These are phyloP conservation scores for Penicillium pulvis DNA, from an alignment of 495 filamentous ascomycete genomes.

Conservation along the genomic window DNA sequence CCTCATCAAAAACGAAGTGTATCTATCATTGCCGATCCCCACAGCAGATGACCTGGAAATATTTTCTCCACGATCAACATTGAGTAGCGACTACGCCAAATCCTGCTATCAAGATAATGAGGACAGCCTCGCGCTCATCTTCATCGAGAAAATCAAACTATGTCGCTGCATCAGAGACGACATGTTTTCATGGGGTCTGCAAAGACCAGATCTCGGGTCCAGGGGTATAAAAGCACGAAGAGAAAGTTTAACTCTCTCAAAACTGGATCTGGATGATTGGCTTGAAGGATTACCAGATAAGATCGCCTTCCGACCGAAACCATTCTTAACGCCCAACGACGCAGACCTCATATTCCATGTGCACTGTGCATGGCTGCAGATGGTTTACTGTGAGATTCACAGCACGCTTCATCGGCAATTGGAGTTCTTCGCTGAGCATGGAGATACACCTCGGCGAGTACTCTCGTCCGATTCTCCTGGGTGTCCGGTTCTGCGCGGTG, in stretches of 20 bases:
- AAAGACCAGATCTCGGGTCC: neutral
- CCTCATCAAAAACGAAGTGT: slow-evolving; percentile 19
- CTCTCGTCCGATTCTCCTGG: neutral
- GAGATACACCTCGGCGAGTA: neutral
- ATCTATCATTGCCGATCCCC: slow-evolving; percentile 3
- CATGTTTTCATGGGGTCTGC: slow-evolving; percentile 9
- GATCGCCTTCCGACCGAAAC: slow-evolving; percentile 9
- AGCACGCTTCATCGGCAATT: slow-evolving; percentile 15
- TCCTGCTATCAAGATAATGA: slow-evolving; percentile 5
- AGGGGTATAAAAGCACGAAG: neutral
- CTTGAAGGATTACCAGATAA: slow-evolving; percentile 4
- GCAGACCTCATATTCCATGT: slow-evolving; percentile 10
- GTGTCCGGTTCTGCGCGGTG: neutral
- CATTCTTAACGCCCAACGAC: slow-evolving; percentile 5
- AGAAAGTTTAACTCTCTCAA: slow-evolving; percentile 1
- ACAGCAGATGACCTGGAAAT: neutral
- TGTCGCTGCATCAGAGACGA: slow-evolving; percentile 16
- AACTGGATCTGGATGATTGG: slow-evolving; percentile 16
- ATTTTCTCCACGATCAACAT: neutral
- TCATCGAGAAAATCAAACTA: slow-evolving; percentile 18
- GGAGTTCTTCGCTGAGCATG: slow-evolving; percentile 13
- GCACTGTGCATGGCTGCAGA: slow-evolving; percentile 14
- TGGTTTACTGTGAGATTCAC: slow-evolving; percentile 12
- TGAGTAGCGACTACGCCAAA: neutral
- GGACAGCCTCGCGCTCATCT: slow-evolving; percentile 6